Evolutionary conservation across 139 green algal genomes (phyloP), one percentile per base, ranked within the genome.

Genomic region (Gonium pectorale): DNA sequence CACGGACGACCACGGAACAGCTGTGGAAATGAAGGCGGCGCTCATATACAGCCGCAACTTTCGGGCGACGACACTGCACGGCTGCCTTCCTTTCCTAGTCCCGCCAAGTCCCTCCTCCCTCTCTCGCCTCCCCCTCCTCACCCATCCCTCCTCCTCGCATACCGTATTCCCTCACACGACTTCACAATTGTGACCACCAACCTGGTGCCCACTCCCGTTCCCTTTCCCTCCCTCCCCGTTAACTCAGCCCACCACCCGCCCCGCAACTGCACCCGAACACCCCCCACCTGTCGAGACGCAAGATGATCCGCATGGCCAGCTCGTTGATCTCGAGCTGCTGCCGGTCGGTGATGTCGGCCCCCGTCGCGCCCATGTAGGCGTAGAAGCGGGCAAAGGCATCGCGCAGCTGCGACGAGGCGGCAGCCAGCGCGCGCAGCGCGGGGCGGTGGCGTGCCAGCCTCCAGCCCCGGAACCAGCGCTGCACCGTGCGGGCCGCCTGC

Each of bases 281-380:
- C 37, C 4, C 51, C 33, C 80, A 52, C 64, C 75, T 80, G 67
- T 91, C 88, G 33, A 91, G 80, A 40, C 49, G 73, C 49, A 89
- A 62, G 54, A 91, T 80, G 31, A 75, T 44, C 17, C 81, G 43
- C 88, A 89, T 91, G 31, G 88, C 75, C 68, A 87, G 75, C 75
- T 91, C 88, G 62, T 90, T 86, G 17, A 89, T 37, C 85, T 91
- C 88, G 68, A 88, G 46, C 38, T 79, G 79, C 74, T 88, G 85
- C 80, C 77, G 77, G 80, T 85, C 67, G 27, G 35, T 85, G 9
- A 82, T 29, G 24, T 67, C 27, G 41, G 43, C 81, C 7, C 21
- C 41, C 0, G 81, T 66, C 33, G 70, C 31, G 2, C 21, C 69
- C 81, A 87, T 52, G 70, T 44, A 54, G 17, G 21, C 11, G 81